Base-by-base conservation (phyloP, 257 asterid genomes). In the Mentha longifolia region DNA sequence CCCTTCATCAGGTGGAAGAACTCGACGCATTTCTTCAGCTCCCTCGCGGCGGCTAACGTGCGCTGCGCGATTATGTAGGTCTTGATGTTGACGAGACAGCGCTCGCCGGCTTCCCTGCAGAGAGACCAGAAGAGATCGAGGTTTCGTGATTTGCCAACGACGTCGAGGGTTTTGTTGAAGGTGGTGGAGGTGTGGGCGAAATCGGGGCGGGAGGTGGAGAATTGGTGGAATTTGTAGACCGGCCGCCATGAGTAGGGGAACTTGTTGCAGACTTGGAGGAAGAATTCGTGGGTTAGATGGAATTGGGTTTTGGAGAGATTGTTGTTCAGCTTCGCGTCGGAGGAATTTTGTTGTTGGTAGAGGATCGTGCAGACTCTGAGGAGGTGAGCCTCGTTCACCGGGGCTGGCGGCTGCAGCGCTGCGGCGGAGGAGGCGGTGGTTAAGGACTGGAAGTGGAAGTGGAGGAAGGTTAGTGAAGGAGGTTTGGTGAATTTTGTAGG, bases 161-260 rank as follows among this genome's bases (percentile, higher is more conserved):
- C 77, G 42, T 94, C 95, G 15, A 91, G 90, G 72, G 86, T 78
- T 74, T 88, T 94, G 84, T 91, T 89, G 77, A 84, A 82, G 71
- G 97, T 89, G 76, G 87, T 81, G 46, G 91, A 68, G 42, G 88
- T 86, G 88, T 89, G 97, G 65, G 77, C 45, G 80, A 89, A 94
- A 13, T 77, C 47, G 37, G 84, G 85, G 20, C 78, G 89, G 64
- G 88, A 72, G 16, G 78, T 56, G 49, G 89, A 77, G 71, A 80
- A 91, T 19, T 61, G 81, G 79, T 90, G 90, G 74, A 94, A 84
- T 60, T 77, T 80, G 96, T 91, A 89, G 46, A 94, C 54, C 68
- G 99, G 99, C 25, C 81, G 78, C 97, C 99, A 94, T 25, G 99
- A 94, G 70, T 50, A 84, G 0, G 89, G 90, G 85, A 94, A 94